Evolutionary conservation across 345 rosid species (phyloP).

Genomic region (Heritiera fomes): DNA sequence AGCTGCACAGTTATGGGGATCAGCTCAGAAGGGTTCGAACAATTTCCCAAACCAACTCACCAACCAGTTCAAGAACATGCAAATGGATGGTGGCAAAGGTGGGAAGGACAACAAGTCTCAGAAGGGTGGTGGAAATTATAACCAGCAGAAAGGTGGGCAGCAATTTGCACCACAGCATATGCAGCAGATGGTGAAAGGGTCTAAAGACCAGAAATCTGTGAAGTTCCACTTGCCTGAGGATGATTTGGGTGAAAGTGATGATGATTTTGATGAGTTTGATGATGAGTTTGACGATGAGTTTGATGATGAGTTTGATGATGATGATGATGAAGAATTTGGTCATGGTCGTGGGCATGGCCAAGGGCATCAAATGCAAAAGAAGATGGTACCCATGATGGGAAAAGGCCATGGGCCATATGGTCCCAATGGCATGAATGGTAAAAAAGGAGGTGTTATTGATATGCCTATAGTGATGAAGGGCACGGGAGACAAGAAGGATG

Average conservation of each 20-base stretch:
- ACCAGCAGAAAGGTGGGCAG: slow-evolving; percentile 39
- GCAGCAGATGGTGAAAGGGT: slow-evolving; percentile 60
- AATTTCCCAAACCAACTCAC: slow-evolving; percentile 37
- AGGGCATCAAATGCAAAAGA: slow-evolving; percentile 40
- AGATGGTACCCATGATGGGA: slow-evolving; percentile 41
- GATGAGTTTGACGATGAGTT: slow-evolving; percentile 40
- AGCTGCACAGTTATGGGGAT: slow-evolving; percentile 79
- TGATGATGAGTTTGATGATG: slow-evolving; percentile 20
- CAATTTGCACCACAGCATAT: slow-evolving; percentile 45
- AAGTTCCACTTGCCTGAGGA: slow-evolving; percentile 60
- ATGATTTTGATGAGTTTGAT: slow-evolving; percentile 40
- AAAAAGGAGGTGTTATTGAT: slow-evolving; percentile 45
- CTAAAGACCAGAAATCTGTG: slow-evolving; percentile 64
- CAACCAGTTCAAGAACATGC: slow-evolving; percentile 59
- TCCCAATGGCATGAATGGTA: slow-evolving; percentile 32
- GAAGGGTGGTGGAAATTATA: slow-evolving; percentile 36
- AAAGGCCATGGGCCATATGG: slow-evolving; percentile 43
- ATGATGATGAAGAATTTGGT: slow-evolving; percentile 48
- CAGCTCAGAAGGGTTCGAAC: slow-evolving; percentile 51
- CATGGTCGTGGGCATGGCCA: slow-evolving; percentile 41
- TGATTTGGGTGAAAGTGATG: slow-evolving; percentile 50
- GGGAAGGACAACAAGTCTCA: slow-evolving; percentile 55
- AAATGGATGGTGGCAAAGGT: slow-evolving; percentile 37
- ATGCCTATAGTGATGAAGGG: slow-evolving; percentile 59
- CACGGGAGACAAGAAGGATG: slow-evolving; percentile 39